These are phyloP conservation scores for Alternaria consortialis DNA, from an alignment of 2,329 filamentous ascomycete genomes.

Conservation along the genomic window DNA sequence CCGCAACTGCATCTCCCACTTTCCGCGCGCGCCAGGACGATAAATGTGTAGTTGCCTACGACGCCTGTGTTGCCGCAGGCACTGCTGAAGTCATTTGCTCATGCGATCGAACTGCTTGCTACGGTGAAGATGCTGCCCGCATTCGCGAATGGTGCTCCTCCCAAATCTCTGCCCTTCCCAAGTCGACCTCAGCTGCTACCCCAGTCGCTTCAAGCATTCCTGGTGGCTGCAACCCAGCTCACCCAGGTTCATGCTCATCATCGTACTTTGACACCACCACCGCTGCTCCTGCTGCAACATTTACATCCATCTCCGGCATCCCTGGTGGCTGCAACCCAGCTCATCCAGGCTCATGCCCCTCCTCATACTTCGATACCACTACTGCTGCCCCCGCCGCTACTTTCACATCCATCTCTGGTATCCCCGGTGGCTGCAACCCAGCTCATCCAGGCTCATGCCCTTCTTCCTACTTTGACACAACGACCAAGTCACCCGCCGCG, in stretches of 20 bases:
- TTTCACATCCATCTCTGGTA: constrained; percentile 2
- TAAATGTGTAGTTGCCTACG: constrained; percentile 17
- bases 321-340: constrained; percentile 3
- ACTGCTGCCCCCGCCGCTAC: background rate
- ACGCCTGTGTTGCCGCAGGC: constrained; percentile 19
- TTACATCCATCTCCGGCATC: background rate
- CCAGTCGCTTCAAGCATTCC: constrained; percentile 5
- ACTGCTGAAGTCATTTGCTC: constrained; percentile 20
- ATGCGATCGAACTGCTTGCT: constrained; percentile 17
- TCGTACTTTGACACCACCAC: background rate
- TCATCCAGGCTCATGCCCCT: constrained; percentile 1
- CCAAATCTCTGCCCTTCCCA: constrained; percentile 16
- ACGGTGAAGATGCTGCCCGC: constrained; percentile 20
- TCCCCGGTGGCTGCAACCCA: constrained; percentile 13
- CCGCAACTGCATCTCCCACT: constrained; percentile 13
- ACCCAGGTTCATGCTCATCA: background rate
- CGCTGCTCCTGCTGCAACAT: background rate
- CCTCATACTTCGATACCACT: constrained; percentile 12
- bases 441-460: background rate
- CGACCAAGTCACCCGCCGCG: background rate
- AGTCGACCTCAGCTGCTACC: constrained; percentile 7
- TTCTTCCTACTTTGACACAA: constrained; percentile 13
- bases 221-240: constrained; percentile 14
- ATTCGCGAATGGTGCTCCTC: constrained; percentile 21
- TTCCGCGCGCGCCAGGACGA: constrained; percentile 12